Evolutionary conservation across 179 eudicot genomes (phyloP).

Genomic region (Beta macrorhiza): DNA sequence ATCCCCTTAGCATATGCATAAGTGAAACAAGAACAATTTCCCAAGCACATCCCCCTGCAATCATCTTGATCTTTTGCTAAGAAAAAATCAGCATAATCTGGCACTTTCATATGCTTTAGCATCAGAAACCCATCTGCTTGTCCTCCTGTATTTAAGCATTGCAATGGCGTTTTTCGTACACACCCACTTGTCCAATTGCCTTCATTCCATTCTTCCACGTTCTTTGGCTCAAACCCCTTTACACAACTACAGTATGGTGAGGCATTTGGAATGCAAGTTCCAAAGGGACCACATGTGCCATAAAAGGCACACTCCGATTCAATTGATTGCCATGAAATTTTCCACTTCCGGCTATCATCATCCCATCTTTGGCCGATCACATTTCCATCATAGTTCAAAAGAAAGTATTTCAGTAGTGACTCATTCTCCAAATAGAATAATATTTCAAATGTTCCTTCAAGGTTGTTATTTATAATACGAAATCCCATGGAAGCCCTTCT

Average conservation of each 20-base stretch:
- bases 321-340: not conserved
- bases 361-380: slow-evolving; percentile 7
- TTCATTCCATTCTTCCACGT: slow-evolving; percentile 35
- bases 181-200: slow-evolving; percentile 38
- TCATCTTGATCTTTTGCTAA: not conserved
- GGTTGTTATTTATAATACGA: not conserved
- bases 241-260: slow-evolving; percentile 39
- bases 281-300: slow-evolving; percentile 36
- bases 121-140: slow-evolving; percentile 26
- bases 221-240: slow-evolving; percentile 42
- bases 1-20: slow-evolving; percentile 11
- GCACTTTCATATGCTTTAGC: slow-evolving; percentile 33
- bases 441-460: not conserved
- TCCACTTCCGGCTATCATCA: slow-evolving; percentile 25
- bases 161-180: slow-evolving; percentile 31
- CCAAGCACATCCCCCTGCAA: not conserved
- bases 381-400: slow-evolving; percentile 14
- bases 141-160: not conserved
- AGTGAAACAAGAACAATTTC: slow-evolving; percentile 7
- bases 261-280: no score
- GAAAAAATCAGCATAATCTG: slow-evolving; percentile 24
- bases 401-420: not conserved
- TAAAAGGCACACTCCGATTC: slow-evolving; percentile 9
- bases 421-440: not conserved
- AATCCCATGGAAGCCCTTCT: not conserved